Conservation (phyloP, 495 filamentous ascomycete species). For the Penicillium pancosmium region DNA sequence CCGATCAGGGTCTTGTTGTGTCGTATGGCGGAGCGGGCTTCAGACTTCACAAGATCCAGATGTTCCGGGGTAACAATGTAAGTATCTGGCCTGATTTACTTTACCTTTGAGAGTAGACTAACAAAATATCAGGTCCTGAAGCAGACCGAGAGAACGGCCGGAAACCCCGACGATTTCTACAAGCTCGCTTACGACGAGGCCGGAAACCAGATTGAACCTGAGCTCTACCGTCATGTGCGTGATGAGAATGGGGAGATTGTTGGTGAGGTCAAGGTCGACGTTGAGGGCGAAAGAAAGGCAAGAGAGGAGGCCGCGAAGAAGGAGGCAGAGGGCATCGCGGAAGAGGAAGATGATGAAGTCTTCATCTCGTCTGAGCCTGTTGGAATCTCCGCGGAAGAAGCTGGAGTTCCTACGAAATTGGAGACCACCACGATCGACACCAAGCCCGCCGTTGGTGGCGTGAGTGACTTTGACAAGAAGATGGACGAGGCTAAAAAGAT, state of each 20-base stretch:
- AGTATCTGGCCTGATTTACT: background rate
- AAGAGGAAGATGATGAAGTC: background rate
- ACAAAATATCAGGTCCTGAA: slow-evolving; percentile 7
- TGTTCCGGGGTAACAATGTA: slow-evolving; percentile 9
- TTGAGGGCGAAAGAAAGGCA: background rate
- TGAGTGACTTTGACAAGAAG: too few species aligned
- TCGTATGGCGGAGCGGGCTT: slow-evolving; percentile 13
- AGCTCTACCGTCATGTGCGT: background rate
- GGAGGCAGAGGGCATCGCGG: background rate
- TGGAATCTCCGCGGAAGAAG: too few species aligned
- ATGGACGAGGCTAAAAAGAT: too few species aligned
- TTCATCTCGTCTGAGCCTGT: too few species aligned
- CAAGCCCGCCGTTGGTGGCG: too few species aligned
- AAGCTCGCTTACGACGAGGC: slow-evolving; percentile 6
- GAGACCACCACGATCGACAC: too few species aligned
- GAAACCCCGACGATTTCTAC: background rate
- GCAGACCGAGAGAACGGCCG: background rate
- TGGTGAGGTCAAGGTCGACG: slow-evolving; percentile 10
- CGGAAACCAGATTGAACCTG: slow-evolving; percentile 1
- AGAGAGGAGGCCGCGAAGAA: slow-evolving; percentile 1
- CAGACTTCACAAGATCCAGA: slow-evolving; percentile 4
- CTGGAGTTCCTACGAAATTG: too few species aligned
- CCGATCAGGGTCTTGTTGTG: slow-evolving; percentile 5
- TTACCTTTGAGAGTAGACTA: background rate
- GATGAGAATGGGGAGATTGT: slow-evolving; percentile 7